Evolutionary conservation across 768 basidiomycete species (phyloP), one percentile per base, ranked within the genome.

Genomic region (Cystoderma amianthinum): DNA sequence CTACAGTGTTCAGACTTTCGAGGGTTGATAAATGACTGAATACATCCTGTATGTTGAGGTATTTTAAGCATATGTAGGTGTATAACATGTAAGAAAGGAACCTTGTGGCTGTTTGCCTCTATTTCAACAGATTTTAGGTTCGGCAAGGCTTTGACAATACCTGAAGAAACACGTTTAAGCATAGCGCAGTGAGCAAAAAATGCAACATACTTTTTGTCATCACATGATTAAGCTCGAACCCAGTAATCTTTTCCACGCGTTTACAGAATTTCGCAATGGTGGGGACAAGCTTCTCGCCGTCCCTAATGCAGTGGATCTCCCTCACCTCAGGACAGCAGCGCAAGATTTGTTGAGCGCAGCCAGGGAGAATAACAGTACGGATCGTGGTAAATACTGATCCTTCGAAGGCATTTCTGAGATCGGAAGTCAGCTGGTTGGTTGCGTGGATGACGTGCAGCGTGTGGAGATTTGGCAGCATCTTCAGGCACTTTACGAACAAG

Each of bases 131-230:
- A 32, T 11, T 21, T 11, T 10, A 41, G 22, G 13, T 41, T 4
- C 15, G 40, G 40, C 10, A 41, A 33, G 15, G 40, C 40, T 17
- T 41, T 41, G 28, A 41, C 40, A 5, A 41, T 41, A 23, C 40
- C 40, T 34, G 33, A 18, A 12, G 33, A 10, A 41, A 11, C 33
- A 33, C 12, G 7, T n/a, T 28, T 28, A 7, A 28, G 25, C 7
- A n/a, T 7, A n/a, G n/a, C n/a, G 18, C 12, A 21, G 21, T 17
- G 12, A n/a, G 16, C 37, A 3, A 13, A 38, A 23, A 21, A 20
- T 15, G 21, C 12, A 12, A 38, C 37, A 7, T 23, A 38, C 37
- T 15, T 38, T 38, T 38, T 16, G 23, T 38, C 21, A 38, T 15
- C n/a, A 19, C 23, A 7, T 28, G 17, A 19, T 18, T 21, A 12